Evolutionary conservation across 108 stramenopile genomes (phyloP), one percentile per base, ranked within the genome.

Genomic region (Seminavis robusta): DNA sequence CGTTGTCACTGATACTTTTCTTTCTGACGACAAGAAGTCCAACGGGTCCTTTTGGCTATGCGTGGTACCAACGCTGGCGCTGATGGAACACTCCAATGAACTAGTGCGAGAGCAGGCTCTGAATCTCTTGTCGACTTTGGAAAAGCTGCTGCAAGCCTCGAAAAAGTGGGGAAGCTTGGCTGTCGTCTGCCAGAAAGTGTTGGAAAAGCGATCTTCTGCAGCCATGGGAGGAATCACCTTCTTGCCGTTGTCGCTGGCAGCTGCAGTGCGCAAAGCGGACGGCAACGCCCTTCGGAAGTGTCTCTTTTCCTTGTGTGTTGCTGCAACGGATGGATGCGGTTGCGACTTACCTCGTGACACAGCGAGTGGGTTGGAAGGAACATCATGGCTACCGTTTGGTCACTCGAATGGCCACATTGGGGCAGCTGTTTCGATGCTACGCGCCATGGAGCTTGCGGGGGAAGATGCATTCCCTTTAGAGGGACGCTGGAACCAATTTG

Each of bases 361-460:
- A n/a, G n/a, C n/a, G n/a, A n/a, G n/a, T n/a, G n/a, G n/a, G n/a
- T n/a, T n/a, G n/a, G n/a, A n/a, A n/a, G n/a, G n/a, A n/a, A n/a
- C n/a, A n/a, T n/a, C n/a, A n/a, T n/a, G n/a, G n/a, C n/a, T n/a
- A n/a, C n/a, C n/a, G n/a, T n/a, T n/a, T n/a, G n/a, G n/a, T n/a
- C n/a, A n/a, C n/a, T n/a, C n/a, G n/a, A n/a, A n/a, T n/a, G n/a
- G n/a, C 7, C 7, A 26, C 15, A 27, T 10, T 6, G 15, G 8
- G 74, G 79, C 29, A 73, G 52, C 65, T 13, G 58, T 61, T 28
- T 54, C 71, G 15, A 15, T 93, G 13, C 52, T 93, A n/a, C 62
- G 59, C 43, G 81, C 77, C 4, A 59, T 78, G 47, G 84, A 90
- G 44, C 43, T 50, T 34, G 61, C 86, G 10, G 88, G 92, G 15